Evolutionary conservation across 2,329 filamentous ascomycete genomes (phyloP).

Genomic region (Cercospora citrullina): DNA sequence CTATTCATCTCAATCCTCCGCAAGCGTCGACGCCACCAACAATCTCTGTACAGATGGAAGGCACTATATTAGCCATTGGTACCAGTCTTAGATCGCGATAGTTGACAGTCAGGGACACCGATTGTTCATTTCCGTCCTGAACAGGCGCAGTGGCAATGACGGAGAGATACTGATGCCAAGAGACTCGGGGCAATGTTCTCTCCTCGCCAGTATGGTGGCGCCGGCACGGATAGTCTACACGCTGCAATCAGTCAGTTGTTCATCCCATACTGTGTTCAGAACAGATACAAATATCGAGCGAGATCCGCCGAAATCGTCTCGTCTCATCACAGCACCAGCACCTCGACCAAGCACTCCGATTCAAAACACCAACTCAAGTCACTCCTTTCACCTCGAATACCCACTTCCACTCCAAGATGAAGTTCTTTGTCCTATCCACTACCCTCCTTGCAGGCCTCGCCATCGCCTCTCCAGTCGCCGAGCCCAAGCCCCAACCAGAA

Average conservation of each 20-base stretch:
- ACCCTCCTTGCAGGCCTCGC: not conserved
- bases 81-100: not conserved
- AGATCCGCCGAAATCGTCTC: not conserved
- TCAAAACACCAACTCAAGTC: not conserved
- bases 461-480: not conserved
- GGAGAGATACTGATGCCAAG: not conserved
- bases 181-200: too few species aligned
- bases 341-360: not conserved
- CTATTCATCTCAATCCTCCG: too few species aligned
- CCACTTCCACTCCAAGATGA: not conserved
- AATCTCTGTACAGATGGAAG: not conserved
- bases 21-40: not conserved
- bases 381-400: not conserved
- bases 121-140: not conserved
- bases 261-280: too few species aligned
- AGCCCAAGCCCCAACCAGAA: not conserved
- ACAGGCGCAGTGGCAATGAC: not conserved
- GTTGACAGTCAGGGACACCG: not conserved
- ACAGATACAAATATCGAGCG: too few species aligned
- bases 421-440: not conserved
- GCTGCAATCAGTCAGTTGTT: too few species aligned
- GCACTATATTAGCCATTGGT: not conserved
- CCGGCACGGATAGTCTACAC: too few species aligned
- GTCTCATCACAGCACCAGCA: not conserved
- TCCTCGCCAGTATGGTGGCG: too few species aligned